Conservation (phyloP, 768 basidiomycete species). For the Lactarius trivialis region DNA sequence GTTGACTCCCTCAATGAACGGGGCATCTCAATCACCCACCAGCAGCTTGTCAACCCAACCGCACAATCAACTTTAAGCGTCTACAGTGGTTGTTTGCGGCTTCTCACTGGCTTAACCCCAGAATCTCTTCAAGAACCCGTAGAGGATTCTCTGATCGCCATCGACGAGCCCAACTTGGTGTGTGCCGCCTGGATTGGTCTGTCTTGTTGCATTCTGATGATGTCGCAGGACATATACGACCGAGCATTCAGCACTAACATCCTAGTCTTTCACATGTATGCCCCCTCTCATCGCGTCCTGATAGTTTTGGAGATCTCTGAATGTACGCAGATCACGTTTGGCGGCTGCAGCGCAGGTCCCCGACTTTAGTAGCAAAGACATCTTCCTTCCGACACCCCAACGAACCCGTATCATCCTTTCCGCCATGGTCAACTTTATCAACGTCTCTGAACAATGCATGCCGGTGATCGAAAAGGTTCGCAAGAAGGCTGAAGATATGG, state of each 20-base stretch:
- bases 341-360: constrained; percentile 67
- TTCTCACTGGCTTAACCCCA: constrained; percentile 57
- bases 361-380: constrained; percentile 71
- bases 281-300: not conserved
- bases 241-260: constrained; percentile 55
- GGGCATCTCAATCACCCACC: constrained; percentile 58
- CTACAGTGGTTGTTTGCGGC: constrained; percentile 65
- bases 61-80: constrained; percentile 65
- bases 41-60: constrained; percentile 62
- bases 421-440: constrained; percentile 90
- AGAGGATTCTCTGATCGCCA: constrained; percentile 45
- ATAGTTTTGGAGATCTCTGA: not conserved
- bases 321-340: constrained; percentile 49
- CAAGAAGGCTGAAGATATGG: constrained; percentile 48
- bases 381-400: constrained; percentile 63
- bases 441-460: constrained; percentile 74
- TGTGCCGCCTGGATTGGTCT: constrained; percentile 27
- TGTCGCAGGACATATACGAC: constrained; percentile 55
- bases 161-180: constrained; percentile 49
- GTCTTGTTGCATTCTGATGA: not conserved
- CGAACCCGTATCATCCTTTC: constrained; percentile 74
- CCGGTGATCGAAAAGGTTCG: constrained; percentile 56
- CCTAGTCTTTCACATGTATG: constrained; percentile 65
- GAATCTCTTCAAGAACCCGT: constrained; percentile 54
- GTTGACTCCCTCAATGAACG: constrained; percentile 58